phyloP scores from a whole-genome alignment of 805 yeast species.

The Hanseniaspora lindneri region DNA sequence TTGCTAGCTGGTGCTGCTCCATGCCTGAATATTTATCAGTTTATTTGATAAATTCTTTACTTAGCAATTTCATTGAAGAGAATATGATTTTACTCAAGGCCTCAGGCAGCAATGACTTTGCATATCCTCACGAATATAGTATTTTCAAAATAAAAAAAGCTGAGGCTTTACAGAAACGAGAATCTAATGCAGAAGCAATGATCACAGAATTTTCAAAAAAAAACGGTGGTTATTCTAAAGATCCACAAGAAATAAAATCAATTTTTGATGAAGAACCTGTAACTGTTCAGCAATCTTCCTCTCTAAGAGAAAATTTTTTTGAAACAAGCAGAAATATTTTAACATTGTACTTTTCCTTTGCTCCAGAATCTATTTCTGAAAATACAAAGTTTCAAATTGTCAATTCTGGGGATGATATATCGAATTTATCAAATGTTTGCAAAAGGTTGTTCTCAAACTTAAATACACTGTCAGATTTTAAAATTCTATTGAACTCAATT shows the following conservation, averaged over 20 bases:
- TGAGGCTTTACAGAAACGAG: background rate
- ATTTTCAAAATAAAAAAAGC: background rate
- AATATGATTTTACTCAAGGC: background rate
- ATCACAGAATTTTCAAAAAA: background rate
- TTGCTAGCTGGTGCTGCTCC: constrained; percentile 42
- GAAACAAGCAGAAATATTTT: constrained; percentile 12
- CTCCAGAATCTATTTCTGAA: background rate
- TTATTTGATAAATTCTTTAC: constrained; percentile 53
- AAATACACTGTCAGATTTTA: constrained; percentile 44
- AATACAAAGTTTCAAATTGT: constrained; percentile 6
- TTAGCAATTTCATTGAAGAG: constrained; percentile 38
- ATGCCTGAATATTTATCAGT: constrained; percentile 39
- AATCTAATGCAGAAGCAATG: background rate
- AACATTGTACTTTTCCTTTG: constrained; percentile 12
- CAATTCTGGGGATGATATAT: background rate
- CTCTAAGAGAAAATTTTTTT: constrained; percentile 5
- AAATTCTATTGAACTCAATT: constrained; percentile 38
- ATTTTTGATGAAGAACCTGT: constrained; percentile 10
- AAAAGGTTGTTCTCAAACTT: constrained; percentile 36
- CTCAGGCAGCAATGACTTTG: background rate
- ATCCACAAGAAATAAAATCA: background rate
- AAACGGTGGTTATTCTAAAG: background rate
- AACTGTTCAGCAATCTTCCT: constrained; percentile 7
- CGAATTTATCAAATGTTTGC: constrained; percentile 10
- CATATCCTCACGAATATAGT: constrained; percentile 6